These are phyloP conservation scores for Podila epigama DNA, from an alignment of 192 early-diverging fungal genomes.

Conservation along the genomic window DNA sequence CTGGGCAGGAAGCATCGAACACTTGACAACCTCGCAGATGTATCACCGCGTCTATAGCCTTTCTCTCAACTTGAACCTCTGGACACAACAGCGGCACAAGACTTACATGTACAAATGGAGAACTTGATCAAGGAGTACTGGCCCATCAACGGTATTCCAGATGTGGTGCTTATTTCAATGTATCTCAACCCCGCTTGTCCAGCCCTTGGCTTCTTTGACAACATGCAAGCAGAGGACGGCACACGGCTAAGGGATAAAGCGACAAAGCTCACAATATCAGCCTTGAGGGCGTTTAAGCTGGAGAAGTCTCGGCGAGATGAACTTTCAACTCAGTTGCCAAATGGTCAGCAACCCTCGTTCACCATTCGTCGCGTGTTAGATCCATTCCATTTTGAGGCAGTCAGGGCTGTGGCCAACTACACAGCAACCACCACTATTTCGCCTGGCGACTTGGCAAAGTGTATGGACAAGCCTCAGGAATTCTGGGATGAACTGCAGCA, in stretches of 20 bases:
- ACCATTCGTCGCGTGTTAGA: no score
- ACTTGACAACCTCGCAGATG: constrained; percentile 14
- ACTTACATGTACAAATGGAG: background rate
- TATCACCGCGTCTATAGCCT: constrained; percentile 4
- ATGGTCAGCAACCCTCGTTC: no score
- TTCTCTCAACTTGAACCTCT: background rate
- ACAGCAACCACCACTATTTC: background rate
- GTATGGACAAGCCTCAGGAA: background rate
- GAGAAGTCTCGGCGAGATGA: background rate
- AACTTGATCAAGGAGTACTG: constrained; percentile 4
- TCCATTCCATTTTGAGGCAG: background rate
- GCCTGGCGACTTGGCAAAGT: background rate
- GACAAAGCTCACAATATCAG: background rate
- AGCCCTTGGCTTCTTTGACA: background rate
- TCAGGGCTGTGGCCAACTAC: background rate
- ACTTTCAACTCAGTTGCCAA: no score
- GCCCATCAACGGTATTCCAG: constrained; percentile 18
- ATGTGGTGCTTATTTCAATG: constrained; percentile 5
- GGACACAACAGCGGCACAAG: background rate
- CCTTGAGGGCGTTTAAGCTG: background rate
- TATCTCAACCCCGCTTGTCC: constrained; percentile 17
- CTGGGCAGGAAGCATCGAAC: constrained; percentile 1
- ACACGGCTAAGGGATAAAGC: background rate
- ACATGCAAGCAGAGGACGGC: background rate
- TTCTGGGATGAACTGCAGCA: background rate